Evolutionary conservation across 164 flowering plant species (phyloP), one percentile per base, ranked within the genome.

Genomic region (Chimonanthus salicifolius): DNA sequence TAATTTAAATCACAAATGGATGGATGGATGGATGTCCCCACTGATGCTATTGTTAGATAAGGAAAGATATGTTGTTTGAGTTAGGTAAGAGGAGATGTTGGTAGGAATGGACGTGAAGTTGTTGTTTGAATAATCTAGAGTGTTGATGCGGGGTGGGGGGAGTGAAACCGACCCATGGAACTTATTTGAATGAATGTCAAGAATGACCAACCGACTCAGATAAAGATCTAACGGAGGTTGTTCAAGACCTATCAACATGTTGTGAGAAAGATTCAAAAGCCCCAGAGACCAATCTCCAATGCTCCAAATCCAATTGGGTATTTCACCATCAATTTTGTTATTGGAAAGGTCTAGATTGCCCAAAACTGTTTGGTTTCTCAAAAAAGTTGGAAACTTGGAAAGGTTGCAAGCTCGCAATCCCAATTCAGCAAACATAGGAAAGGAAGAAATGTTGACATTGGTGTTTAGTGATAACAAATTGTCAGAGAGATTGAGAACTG

Each of bases 151-250:
- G 33, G 33, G 33, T 21, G 33, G 33, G 33, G 33, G 33, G 1
- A 21, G 58, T 63, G 91, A 90, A 10, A 89, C 79, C 0, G 2
- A 9, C 13, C 90, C 92, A 7, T 72, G 71, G 47, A 90, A 79
- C 49, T 8, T 7, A 79, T 88, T 88, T 49, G 79, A 67, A 15
- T 77, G 82, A n/a, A 88, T 81, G 72, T 87, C 87, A 4, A 90
- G 75, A 46, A 69, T 6, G 6, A 0, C 0, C 4, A 82, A 74
- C 16, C 3, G 16, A 16, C 58, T 54, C 58, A 11, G 15, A 16
- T 11, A 54, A 7, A 8, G 58, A 54, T 54, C 58, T 9, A 54
- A 11, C 1, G 58, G 3, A 18, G 80, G 75, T 47, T 16, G 58
- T 21, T 77, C 78, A 0, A 82, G 66, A 74, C 71, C 68, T 13